phyloP scores from a whole-genome alignment of 2,329 filamentous ascomycete genomes.

The Sporothrix dimorphospora region DNA sequence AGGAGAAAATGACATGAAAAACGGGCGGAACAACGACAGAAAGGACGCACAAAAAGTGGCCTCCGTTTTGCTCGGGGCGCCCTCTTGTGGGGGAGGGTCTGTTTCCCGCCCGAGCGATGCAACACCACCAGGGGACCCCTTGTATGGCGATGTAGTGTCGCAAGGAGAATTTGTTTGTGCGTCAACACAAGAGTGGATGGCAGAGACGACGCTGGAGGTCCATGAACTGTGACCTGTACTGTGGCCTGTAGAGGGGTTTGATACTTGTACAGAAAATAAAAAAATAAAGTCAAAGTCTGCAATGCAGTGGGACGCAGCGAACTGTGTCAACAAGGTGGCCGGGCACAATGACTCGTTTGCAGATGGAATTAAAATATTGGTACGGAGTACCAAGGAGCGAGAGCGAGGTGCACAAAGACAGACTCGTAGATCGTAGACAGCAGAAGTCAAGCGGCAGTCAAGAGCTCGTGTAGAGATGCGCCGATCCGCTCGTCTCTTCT shows the following conservation, averaged over 20 bases:
- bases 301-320: not conserved
- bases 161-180: slow-evolving; percentile 24
- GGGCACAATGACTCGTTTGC: not conserved
- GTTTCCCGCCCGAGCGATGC: slow-evolving; percentile 26
- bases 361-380: not conserved
- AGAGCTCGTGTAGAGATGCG: not conserved
- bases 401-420: not conserved
- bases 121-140: slow-evolving; percentile 11
- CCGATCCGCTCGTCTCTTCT: not conserved
- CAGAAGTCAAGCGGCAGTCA: too few relatives aligned
- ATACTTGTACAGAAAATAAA: not conserved
- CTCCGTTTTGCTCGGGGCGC: not conserved
- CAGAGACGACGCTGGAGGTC: not conserved
- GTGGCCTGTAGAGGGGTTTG: too few relatives aligned
- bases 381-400: not conserved
- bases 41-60: not conserved
- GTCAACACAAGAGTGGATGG: not conserved
- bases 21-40: not conserved
- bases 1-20: not conserved
- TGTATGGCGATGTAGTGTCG: slow-evolving; percentile 16
- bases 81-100: slow-evolving; percentile 13
- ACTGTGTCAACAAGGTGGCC: not conserved
- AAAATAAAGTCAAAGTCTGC: not conserved
- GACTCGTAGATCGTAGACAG: too few relatives aligned
- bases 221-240: not conserved